Percentiles rank a stretch among this genome's conserved stretches.
Conservation (phyloP, 371 early-diverging fungal genomes). For the Smittium culicis region DNA sequence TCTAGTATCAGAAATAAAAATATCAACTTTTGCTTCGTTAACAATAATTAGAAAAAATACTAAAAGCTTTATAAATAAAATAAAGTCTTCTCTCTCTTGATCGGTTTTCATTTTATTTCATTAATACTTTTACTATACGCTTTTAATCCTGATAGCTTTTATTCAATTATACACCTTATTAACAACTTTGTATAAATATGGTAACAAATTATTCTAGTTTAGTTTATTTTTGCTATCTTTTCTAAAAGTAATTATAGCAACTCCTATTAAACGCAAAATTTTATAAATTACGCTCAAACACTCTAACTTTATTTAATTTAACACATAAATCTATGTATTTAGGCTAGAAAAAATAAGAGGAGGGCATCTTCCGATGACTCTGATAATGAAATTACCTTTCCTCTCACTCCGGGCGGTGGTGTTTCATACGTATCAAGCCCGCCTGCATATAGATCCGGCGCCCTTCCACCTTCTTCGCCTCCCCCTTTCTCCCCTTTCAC, state of each 20-base stretch:
- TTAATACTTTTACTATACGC: no score
- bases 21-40: no score
- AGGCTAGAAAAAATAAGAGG: constrained; percentile 18
- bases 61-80: no score
- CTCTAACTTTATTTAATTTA: no score
- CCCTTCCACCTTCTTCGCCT: constrained; percentile 30
- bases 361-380: constrained; percentile 29
- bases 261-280: not conserved
- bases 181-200: not conserved
- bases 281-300: not conserved
- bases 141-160: not conserved
- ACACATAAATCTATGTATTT: no score
- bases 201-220: not conserved
- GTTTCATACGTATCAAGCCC: constrained; percentile 30
- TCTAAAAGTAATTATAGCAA: not conserved
- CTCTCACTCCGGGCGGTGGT: constrained; percentile 31
- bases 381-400: constrained; percentile 16
- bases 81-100: no score
- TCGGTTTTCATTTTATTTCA: no score
- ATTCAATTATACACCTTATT: no score
- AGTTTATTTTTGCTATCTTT: not conserved
- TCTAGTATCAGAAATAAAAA: no score
- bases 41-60: no score
- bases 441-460: constrained; percentile 16
- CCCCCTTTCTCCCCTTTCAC: constrained; percentile 29